A percentile compares a stretch with the other conserved stretches of the same genome.
Evolutionary conservation across 345 rosid species (phyloP).

Genomic region (Raphanus raphanistrum): DNA sequence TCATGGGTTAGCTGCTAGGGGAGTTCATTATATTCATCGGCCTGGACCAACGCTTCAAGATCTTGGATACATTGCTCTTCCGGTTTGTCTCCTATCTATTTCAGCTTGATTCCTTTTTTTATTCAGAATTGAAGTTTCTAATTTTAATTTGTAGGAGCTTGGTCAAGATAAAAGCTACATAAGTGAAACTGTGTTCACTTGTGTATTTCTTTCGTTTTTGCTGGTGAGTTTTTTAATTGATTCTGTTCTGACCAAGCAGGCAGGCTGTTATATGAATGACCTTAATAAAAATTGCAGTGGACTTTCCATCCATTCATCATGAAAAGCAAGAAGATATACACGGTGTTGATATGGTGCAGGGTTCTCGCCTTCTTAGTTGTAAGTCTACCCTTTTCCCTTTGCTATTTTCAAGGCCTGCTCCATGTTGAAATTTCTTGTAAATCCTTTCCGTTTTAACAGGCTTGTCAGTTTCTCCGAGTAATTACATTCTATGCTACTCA

Average conservation of each 20-base stretch:
- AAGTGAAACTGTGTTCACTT: conserved; percentile 78
- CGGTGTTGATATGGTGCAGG: conserved; percentile 94
- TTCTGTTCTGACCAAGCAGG: background rate
- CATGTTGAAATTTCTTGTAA: background rate
- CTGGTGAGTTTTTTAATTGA: conserved; percentile 56
- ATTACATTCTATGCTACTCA: conserved; percentile 90
- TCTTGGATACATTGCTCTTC: conserved; percentile 78
- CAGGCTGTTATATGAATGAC: background rate
- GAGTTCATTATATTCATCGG: conserved; percentile 88
- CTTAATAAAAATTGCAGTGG: conserved; percentile 62
- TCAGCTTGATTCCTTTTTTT: conserved; percentile 4
- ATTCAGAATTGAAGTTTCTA: background rate
- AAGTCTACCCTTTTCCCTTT: conserved; percentile 32
- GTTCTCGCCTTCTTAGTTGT: conserved; percentile 93
- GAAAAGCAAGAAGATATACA: conserved; percentile 90
- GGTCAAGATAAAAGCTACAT: conserved; percentile 88
- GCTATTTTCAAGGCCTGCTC: background rate
- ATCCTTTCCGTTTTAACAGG: conserved; percentile 47
- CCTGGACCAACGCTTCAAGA: conserved; percentile 94
- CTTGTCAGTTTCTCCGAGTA: conserved; percentile 80
- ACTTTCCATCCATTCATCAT: conserved; percentile 92
- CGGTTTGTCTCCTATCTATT: conserved; percentile 49
- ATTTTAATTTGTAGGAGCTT: conserved; percentile 51
- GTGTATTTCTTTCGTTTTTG: conserved; percentile 63
- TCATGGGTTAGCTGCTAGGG: conserved; percentile 86